Base-by-base conservation (phyloP, 805 yeast species). In the Kazachstania viticola region DNA sequence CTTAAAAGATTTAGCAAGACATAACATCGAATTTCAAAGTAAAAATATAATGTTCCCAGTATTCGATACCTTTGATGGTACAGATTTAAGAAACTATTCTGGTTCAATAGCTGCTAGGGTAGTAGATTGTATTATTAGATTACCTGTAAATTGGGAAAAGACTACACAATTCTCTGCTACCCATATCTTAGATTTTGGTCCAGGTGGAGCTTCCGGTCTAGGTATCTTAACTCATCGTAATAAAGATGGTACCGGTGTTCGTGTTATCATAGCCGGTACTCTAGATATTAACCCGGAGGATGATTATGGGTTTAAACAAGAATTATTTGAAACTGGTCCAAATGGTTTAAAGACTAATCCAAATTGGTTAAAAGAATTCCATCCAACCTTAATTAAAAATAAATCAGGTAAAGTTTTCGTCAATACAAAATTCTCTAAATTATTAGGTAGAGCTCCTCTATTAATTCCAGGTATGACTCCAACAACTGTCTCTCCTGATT, bases 391-490 rank as follows among this genome's bases (percentile, higher is more conserved):
- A 52, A 75, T 73, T 41, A 80, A 80, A 61, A 82, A 83, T 41
- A 63, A 64, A 36, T 64, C 67, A 32, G 87, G 84, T 46, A 77
- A 82, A 57, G 65, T 79, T 30, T 84, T 64, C 51, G 95, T 91
- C 37, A 93, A 87, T 60, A 91, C 99, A 47, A 87, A 85, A 63
- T 85, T 88, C 63, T 82, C 95, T 32, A 71, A 87, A 57, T 70
- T 91, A 48, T 64, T 91, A 41, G 94, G 96, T 40, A 81, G 85
- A 61, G 87, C 98, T 40, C 99, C 98, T 38, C 65, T 91, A 46
- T 79, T 93, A 79, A 91, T 91, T 46, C 95, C 99, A 24, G 99
- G 98, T 66, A 91, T 91, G 99, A 91, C 98, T 25, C 99, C 99
- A 56, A 75, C 94, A 27, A 91, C 98, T 21, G 96, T 87, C 35